A percentile compares a stretch with the other conserved stretches of the same genome.
phyloP scores from a whole-genome alignment of 1,284 basidiomycete species.

The Ustilago tritici region DNA sequence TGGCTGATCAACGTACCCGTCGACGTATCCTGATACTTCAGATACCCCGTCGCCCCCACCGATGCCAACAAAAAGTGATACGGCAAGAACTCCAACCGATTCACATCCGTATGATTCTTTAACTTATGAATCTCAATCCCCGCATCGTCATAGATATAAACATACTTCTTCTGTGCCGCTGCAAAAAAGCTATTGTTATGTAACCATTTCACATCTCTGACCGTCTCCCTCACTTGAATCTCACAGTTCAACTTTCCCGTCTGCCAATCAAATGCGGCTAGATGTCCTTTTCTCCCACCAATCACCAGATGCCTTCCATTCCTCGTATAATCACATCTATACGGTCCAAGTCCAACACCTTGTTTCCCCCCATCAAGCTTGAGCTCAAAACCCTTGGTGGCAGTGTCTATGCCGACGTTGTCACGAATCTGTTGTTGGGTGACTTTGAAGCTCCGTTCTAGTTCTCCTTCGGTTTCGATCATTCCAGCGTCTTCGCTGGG shows the following conservation, averaged over 20 bases:
- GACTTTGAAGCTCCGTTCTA: constrained; percentile 91
- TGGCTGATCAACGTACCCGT: constrained; percentile 88
- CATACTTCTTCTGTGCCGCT: constrained; percentile 95
- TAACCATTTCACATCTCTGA: constrained; percentile 89
- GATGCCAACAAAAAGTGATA: constrained; percentile 94
- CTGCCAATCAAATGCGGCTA: constrained; percentile 96
- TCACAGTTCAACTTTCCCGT: constrained; percentile 87
- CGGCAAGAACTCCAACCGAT: constrained; percentile 89
- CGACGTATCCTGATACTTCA: constrained; percentile 97
- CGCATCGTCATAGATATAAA: constrained; percentile 91
- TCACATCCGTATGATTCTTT: constrained; percentile 85
- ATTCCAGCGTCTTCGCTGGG: constrained; percentile 75
- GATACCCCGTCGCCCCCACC: constrained; percentile 85
- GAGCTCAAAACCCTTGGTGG: constrained; percentile 82
- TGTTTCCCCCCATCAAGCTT: constrained; percentile 77
- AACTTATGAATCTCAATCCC: constrained; percentile 89
- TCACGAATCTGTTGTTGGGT: constrained; percentile 82
- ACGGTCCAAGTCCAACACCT: constrained; percentile 75
- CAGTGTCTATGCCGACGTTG: constrained; percentile 79
- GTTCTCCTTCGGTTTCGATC: constrained; percentile 79
- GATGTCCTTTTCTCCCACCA: constrained; percentile 81
- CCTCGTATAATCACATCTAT: constrained; percentile 83
- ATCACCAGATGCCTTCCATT: constrained; percentile 81
- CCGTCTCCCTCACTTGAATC: constrained; percentile 89
- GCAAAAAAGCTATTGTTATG: constrained; percentile 94